These are phyloP conservation scores for Stagonosporopsis vannaccii DNA, from an alignment of 2,329 filamentous ascomycete genomes.

Conservation along the genomic window DNA sequence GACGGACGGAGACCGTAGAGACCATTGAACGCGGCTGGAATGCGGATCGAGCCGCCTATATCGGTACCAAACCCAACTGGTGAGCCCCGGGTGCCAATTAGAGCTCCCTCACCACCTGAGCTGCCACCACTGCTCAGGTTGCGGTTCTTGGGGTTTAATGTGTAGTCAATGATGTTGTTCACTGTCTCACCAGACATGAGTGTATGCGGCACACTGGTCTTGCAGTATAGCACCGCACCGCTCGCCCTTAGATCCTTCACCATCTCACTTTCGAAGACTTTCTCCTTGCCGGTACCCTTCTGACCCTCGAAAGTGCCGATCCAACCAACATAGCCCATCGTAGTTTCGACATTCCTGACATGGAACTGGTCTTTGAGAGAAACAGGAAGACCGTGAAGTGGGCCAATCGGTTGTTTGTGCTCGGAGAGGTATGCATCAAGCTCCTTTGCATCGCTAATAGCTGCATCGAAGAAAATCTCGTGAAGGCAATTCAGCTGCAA, in stretches of 20 bases:
- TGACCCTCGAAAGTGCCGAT: constrained; percentile 68
- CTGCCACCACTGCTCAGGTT: constrained; percentile 62
- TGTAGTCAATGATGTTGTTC: constrained; percentile 68
- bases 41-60: constrained; percentile 63
- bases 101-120: constrained; percentile 67
- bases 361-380: constrained; percentile 61
- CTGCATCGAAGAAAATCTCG: constrained; percentile 58
- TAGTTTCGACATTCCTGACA: constrained; percentile 55
- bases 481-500: constrained; percentile 50
- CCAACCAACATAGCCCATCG: constrained; percentile 71
- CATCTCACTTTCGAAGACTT: constrained; percentile 65
- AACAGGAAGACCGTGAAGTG: constrained; percentile 57
- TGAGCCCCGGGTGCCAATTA: constrained; percentile 62
- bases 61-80: constrained; percentile 66
- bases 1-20: constrained; percentile 63
- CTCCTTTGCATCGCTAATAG: constrained; percentile 51
- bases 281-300: constrained; percentile 59
- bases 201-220: constrained; percentile 66
- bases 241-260: constrained; percentile 61
- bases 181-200: constrained; percentile 66
- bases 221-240: constrained; percentile 65
- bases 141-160: constrained; percentile 64
- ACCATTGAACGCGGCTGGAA: constrained; percentile 66
- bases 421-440: constrained; percentile 51
- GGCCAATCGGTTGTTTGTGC: constrained; percentile 49